These are phyloP conservation scores for Fomitopsis pinicola DNA, from an alignment of 1,284 basidiomycete genomes.

Conservation along the genomic window DNA sequence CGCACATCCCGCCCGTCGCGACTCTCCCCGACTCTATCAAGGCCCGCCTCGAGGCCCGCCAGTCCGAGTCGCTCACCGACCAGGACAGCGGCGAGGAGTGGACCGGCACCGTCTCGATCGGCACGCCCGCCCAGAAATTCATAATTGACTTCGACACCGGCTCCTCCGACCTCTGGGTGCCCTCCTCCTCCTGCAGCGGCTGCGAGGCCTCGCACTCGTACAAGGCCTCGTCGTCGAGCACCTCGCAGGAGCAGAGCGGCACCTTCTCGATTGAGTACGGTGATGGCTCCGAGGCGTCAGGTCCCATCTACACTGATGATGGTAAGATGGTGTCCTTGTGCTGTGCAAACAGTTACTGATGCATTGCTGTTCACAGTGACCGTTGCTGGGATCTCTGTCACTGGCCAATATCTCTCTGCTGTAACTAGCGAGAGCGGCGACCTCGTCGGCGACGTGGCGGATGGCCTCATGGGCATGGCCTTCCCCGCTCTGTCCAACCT, in stretches of 20 bases:
- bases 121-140: constrained; percentile 19
- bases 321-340: constrained; percentile 18
- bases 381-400: constrained; percentile 14
- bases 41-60: constrained; percentile 10
- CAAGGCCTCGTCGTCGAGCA: constrained; percentile 31
- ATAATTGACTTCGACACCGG: constrained; percentile 26
- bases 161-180: constrained; percentile 24
- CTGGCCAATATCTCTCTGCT: constrained; percentile 12
- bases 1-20: constrained; percentile 8
- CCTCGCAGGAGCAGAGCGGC: constrained; percentile 26
- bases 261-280: constrained; percentile 47
- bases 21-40: constrained; percentile 4
- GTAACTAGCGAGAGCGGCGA: constrained; percentile 10
- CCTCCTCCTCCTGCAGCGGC: constrained; percentile 16
- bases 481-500: constrained; percentile 15
- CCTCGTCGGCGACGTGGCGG: constrained; percentile 10
- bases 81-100: constrained; percentile 13
- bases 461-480: constrained; percentile 22
- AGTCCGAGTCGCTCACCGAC: constrained; percentile 14
- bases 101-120: constrained; percentile 19
- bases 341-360: background rate
- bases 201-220: constrained; percentile 21
- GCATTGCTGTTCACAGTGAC: background rate
- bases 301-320: constrained; percentile 48
- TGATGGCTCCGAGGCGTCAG: constrained; percentile 48